A percentile compares a stretch with the other conserved stretches of the same genome.
phyloP scores from a whole-genome alignment of 1,284 basidiomycete species.

The Flammula alnicola region DNA sequence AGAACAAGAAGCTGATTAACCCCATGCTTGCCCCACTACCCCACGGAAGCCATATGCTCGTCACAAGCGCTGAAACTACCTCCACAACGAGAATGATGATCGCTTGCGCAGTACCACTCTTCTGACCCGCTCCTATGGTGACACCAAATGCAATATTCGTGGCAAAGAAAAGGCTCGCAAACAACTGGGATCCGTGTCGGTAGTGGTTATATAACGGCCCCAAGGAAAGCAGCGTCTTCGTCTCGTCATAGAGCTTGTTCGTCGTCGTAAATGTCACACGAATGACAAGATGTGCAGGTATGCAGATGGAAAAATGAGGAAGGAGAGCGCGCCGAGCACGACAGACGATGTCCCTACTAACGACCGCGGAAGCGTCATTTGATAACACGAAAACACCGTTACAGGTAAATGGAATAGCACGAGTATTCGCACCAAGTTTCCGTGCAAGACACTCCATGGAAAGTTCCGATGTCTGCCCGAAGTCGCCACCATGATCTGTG shows the following conservation, averaged over 20 bases:
- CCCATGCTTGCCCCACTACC: slow-evolving; percentile 97
- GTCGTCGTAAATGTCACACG: slow-evolving; percentile 82
- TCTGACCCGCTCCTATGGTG: slow-evolving; percentile 88
- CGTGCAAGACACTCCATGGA: slow-evolving; percentile 82
- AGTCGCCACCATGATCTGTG: slow-evolving; percentile 59
- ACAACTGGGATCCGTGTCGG: slow-evolving; percentile 89
- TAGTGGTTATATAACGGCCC: slow-evolving; percentile 98
- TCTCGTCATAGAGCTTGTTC: slow-evolving; percentile 93
- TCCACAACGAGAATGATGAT: slow-evolving; percentile 89
- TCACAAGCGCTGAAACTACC: slow-evolving; percentile 80
- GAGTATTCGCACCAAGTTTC: slow-evolving; percentile 90
- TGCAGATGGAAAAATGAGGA: slow-evolving; percentile 79
- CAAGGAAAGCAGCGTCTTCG: slow-evolving; percentile 85
- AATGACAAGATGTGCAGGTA: slow-evolving; percentile 78
- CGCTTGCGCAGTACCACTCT: slow-evolving; percentile 89
- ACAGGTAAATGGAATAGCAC: slow-evolving; percentile 94
- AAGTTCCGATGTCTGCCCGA: slow-evolving; percentile 68
- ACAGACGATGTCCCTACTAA: slow-evolving; percentile 61
- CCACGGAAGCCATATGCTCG: slow-evolving; percentile 95
- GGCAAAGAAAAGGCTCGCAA: slow-evolving; percentile 80
- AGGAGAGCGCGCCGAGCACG: slow-evolving; percentile 75
- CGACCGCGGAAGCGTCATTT: slow-evolving; percentile 67
- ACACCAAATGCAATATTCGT: slow-evolving; percentile 84
- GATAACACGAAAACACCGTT: slow-evolving; percentile 89
- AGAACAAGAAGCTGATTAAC: slow-evolving; percentile 88